phyloP scores from a whole-genome alignment of 148 eudicot genomes.

The Amaranthus palmeri region DNA sequence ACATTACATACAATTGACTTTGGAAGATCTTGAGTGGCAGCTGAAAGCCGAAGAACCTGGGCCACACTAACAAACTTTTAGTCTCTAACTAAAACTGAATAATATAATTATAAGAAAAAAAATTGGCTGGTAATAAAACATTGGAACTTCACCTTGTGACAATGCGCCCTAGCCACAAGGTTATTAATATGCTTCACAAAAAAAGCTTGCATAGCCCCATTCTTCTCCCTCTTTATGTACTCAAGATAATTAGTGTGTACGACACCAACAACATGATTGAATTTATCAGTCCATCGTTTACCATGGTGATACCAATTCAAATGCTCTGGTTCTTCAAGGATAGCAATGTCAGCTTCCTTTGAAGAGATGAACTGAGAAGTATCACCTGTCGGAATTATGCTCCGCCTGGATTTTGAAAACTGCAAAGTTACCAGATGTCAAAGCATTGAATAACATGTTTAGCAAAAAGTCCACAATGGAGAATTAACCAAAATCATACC shows the following conservation, averaged over 20 bases:
- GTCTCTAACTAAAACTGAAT: not conserved
- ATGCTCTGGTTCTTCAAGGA: constrained; percentile 98
- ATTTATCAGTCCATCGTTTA: constrained; percentile 97
- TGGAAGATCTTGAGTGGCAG: constrained; percentile 93
- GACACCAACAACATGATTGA: constrained; percentile 93
- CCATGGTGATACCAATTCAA: constrained; percentile 99
- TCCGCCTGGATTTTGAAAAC: constrained; percentile 86
- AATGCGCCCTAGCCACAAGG: constrained; percentile 74
- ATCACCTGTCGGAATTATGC: constrained; percentile 93
- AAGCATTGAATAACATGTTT: not conserved
- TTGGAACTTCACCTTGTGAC: constrained; percentile 60
- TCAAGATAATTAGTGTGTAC: constrained; percentile 99
- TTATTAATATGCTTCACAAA: constrained; percentile 85
- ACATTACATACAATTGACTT: constrained; percentile 85
- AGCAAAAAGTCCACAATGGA: not conserved
- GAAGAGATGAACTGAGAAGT: constrained; percentile 78
- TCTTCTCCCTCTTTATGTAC: constrained; percentile 95
- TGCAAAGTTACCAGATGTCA: constrained; percentile 25
- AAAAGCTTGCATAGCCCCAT: constrained; percentile 90
- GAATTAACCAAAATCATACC: constrained; percentile 38
- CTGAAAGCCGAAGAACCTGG: constrained; percentile 95
- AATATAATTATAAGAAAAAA: not conserved
- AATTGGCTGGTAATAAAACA: not conserved
- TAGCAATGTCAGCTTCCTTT: constrained; percentile 92
- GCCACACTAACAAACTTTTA: constrained; percentile 5